Evolutionary conservation across 805 yeast genomes (phyloP).

Genomic region (Candida parachauliodes): DNA sequence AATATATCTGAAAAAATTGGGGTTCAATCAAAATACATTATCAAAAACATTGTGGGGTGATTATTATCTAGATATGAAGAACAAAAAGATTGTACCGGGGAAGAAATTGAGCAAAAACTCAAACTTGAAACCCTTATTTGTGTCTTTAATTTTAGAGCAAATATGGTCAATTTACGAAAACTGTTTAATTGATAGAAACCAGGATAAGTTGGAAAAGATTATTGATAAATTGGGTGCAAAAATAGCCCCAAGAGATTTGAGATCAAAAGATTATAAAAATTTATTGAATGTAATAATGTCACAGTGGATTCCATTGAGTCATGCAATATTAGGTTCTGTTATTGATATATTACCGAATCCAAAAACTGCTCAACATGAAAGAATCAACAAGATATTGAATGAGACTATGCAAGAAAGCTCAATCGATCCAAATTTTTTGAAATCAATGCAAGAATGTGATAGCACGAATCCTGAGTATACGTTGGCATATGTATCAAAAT

Average conservation of each 20-base stretch:
- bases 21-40: constrained; percentile 74
- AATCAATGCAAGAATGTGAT: constrained; percentile 66
- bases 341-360: constrained; percentile 88
- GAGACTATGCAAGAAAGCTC: constrained; percentile 31
- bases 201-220: constrained; percentile 71
- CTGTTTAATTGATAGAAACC: constrained; percentile 59
- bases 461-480: constrained; percentile 51
- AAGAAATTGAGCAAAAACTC: constrained; percentile 60
- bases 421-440: constrained; percentile 46
- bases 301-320: constrained; percentile 93
- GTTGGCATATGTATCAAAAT: constrained; percentile 81
- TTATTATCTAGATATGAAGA: constrained; percentile 81
- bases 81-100: constrained; percentile 72
- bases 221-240: constrained; percentile 66
- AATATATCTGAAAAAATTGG: constrained; percentile 78
- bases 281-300: constrained; percentile 67
- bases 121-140: constrained; percentile 74
- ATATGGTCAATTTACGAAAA: constrained; percentile 89
- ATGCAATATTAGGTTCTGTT: constrained; percentile 78
- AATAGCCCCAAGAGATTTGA: constrained; percentile 68
- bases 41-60: constrained; percentile 96
- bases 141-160: constrained; percentile 78
- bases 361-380: constrained; percentile 60
- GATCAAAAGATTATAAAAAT: constrained; percentile 70
- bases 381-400: constrained; percentile 62